phyloP scores from a whole-genome alignment of 768 basidiomycete species.

The Boletales sp. region DNA sequence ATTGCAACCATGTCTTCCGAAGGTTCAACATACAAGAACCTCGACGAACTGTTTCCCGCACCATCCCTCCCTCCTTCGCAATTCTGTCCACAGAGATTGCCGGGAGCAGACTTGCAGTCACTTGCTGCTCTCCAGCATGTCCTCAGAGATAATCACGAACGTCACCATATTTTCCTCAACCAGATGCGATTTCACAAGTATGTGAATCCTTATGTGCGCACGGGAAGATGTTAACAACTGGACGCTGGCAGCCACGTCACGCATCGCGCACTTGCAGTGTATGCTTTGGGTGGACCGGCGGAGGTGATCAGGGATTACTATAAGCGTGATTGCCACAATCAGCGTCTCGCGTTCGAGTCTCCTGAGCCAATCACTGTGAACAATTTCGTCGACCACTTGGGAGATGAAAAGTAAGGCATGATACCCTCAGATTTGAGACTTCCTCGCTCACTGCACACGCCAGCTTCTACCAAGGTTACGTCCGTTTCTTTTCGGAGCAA shows the following conservation, averaged over 20 bases:
- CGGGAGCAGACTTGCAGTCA: conserved; percentile 23
- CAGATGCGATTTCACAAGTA: conserved; percentile 50
- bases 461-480: conserved; percentile 28
- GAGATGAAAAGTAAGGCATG: conserved; percentile 22
- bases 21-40: background rate
- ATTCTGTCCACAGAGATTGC: conserved; percentile 24
- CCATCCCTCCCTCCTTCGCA: conserved; percentile 25
- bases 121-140: conserved; percentile 24
- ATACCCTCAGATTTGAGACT: background rate
- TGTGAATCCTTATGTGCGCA: conserved; percentile 3
- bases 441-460: background rate
- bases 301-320: conserved; percentile 25
- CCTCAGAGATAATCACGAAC: conserved; percentile 47
- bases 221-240: background rate
- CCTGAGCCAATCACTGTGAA: conserved; percentile 22
- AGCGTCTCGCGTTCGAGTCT: conserved; percentile 23
- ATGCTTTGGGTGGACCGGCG: conserved; percentile 23
- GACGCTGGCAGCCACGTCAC: conserved; percentile 22
- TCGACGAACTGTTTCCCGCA: conserved; percentile 22
- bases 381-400: conserved; percentile 24
- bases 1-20: conserved; percentile 10
- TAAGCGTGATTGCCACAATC: conserved; percentile 12
- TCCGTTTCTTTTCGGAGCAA: conserved; percentile 21
- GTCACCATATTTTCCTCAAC: conserved; percentile 49
- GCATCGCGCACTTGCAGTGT: conserved; percentile 29